These are phyloP conservation scores for Ophiocordyceps sinensis DNA, from an alignment of 2,329 filamentous ascomycete species.

Conservation along the genomic window DNA sequence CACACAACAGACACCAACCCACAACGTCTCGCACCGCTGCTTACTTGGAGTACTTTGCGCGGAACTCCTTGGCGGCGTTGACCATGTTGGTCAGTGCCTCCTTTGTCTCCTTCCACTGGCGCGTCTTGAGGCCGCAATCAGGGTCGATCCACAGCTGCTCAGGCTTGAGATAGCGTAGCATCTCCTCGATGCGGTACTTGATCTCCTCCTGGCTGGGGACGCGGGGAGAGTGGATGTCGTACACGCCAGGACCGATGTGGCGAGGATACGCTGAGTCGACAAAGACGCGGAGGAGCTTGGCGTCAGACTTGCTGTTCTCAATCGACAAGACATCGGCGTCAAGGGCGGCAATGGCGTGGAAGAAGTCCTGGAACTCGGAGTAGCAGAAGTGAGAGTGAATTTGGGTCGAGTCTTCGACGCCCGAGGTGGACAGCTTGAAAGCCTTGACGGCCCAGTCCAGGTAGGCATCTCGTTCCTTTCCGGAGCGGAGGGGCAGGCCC, in stretches of 20 bases:
- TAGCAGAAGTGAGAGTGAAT: constrained; percentile 99
- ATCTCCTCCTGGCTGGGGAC: constrained; percentile 96
- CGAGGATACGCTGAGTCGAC: constrained; percentile 93
- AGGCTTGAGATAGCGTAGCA: constrained; percentile 92
- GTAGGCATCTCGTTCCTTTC: constrained; percentile 93
- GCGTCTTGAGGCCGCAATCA: constrained; percentile 98
- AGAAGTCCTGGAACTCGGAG: constrained; percentile 99
- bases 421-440: constrained; percentile 90
- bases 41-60: constrained; percentile 68
- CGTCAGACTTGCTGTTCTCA: constrained; percentile 99
- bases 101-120: constrained; percentile 98
- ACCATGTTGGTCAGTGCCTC: constrained; percentile 93
- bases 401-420: constrained; percentile 90
- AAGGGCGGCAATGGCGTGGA: constrained; percentile 96
- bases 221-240: constrained; percentile 99
- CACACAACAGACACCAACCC: not conserved
- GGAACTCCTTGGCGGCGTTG: constrained; percentile 94
- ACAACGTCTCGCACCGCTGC: not conserved
- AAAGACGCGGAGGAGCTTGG: constrained; percentile 97
- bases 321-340: constrained; percentile 98
- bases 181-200: constrained; percentile 93
- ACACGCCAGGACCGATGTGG: constrained; percentile 98
- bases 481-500: constrained; percentile 90
- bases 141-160: constrained; percentile 99
- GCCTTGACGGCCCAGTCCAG: constrained; percentile 94